Evolutionary conservation across 2,329 filamentous ascomycete genomes (phyloP).

Genomic region (Trichoderma semiorbis): DNA sequence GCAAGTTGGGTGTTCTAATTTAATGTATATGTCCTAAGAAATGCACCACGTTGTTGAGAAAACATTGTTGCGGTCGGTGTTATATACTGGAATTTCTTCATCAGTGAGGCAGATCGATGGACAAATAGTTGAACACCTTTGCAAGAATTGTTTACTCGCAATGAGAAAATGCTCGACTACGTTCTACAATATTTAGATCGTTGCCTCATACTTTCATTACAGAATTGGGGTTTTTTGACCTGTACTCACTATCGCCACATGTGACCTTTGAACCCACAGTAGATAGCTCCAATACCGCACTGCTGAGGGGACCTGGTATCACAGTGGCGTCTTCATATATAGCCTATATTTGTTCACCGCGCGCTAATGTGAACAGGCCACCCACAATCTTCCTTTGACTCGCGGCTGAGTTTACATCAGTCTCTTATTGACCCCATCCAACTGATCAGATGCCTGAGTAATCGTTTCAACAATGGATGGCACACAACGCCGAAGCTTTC

Average conservation of each 20-base stretch:
- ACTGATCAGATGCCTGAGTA: neutral
- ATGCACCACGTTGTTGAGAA: neutral
- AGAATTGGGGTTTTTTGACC: neutral
- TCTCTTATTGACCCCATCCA: neutral
- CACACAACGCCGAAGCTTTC: neutral
- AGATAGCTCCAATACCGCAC: neutral
- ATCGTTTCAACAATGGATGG: neutral
- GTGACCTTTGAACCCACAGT: neutral
- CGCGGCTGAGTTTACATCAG: neutral
- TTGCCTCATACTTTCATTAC: neutral
- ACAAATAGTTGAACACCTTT: neutral
- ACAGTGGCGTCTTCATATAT: neutral
- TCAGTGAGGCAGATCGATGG: neutral
- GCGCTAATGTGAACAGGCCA: neutral
- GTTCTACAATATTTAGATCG: neutral
- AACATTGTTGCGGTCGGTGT: neutral
- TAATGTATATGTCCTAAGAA: neutral
- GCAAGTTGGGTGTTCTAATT: neutral
- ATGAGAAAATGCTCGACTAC: neutral
- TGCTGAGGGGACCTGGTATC: neutral
- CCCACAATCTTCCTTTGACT: neutral
- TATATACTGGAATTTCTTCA: neutral
- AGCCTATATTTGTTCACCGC: neutral
- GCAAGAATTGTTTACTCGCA: neutral
- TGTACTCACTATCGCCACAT: neutral